Evolutionary conservation across 129 eudicot species (phyloP).

Genomic region (Saposhnikovia divaricata): DNA sequence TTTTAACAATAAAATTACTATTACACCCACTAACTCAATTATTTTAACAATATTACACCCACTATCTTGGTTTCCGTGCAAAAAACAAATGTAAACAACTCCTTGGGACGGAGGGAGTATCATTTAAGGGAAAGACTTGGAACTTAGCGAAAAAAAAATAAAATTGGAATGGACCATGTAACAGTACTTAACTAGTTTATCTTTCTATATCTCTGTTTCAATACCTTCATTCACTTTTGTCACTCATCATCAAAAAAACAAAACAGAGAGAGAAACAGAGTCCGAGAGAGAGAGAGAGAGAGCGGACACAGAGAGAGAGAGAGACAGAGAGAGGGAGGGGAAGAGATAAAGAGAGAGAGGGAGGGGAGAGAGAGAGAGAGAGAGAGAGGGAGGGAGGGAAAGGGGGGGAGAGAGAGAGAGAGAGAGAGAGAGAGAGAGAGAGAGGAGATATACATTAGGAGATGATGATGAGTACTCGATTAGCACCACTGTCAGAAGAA

Average conservation of each 20-base stretch:
- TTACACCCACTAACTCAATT: too few species aligned
- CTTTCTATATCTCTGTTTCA: neutral
- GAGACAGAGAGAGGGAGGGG: neutral
- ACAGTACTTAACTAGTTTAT: neutral
- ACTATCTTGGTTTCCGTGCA: too few species aligned
- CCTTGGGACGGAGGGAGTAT: too few species aligned
- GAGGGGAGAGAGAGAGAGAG: neutral
- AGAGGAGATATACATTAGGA: too few species aligned
- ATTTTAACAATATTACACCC: too few species aligned
- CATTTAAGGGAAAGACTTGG: neutral
- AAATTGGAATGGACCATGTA: neutral
- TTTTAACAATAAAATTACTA: too few species aligned
- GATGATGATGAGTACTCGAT: constrained; percentile 24
- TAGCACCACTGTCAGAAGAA: constrained; percentile 85
- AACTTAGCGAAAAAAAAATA: too few species aligned
- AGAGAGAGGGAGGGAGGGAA: neutral
- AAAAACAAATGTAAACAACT: too few species aligned
- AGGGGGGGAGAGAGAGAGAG: neutral
- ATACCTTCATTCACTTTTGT: constrained; percentile 1
- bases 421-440: neutral
- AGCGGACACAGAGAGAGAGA: neutral
- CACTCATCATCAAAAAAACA: neutral
- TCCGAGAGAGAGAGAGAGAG: neutral
- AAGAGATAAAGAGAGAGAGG: neutral
- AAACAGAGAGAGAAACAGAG: neutral